Conservation (phyloP, 345 rosid genomes). For the Cardamine chenopodiifolia region DNA sequence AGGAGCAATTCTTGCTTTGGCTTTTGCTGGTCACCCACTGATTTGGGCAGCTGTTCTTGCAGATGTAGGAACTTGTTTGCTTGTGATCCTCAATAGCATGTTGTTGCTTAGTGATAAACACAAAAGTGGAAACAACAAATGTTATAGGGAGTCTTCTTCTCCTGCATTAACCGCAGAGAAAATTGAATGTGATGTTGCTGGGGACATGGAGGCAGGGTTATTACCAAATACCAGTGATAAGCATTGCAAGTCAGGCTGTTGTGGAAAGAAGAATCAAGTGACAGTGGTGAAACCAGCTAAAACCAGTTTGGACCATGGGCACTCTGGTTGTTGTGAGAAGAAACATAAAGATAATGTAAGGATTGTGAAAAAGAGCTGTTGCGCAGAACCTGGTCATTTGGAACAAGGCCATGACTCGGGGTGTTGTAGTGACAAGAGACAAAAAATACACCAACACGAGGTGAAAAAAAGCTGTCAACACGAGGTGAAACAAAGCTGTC, state of each 20-base stretch:
- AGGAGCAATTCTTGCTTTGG: conserved; percentile 67
- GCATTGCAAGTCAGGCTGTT: conserved; percentile 40
- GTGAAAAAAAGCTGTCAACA: conserved; percentile 32
- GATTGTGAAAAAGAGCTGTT: conserved; percentile 17
- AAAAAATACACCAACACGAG: conserved; percentile 11
- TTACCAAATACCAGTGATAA: conserved; percentile 23
- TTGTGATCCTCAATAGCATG: conserved; percentile 89
- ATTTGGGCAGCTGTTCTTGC: conserved; percentile 92
- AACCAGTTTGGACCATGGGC: conserved; percentile 20
- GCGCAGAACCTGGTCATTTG: conserved; percentile 6
- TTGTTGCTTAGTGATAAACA: conserved; percentile 49
- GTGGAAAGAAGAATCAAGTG: conserved; percentile 34
- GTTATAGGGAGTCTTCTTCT: conserved; percentile 24
- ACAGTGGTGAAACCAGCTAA: conserved; percentile 9
- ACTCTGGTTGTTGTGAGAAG: conserved; percentile 41
- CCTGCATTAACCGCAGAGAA: background rate
- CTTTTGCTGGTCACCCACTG: conserved; percentile 78
- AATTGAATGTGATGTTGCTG: conserved; percentile 24
- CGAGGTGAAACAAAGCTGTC: conserved; percentile 28
- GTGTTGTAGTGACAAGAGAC: conserved; percentile 35
- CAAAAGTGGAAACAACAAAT: conserved; percentile 17
- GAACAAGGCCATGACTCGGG: conserved; percentile 20
- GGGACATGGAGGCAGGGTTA: conserved; percentile 36
- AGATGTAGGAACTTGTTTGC: conserved; percentile 84
- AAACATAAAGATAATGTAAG: conserved; percentile 27